Evolutionary conservation across 768 basidiomycete species (phyloP), one percentile per base, ranked within the genome.

Genomic region (Mycena vitilis): DNA sequence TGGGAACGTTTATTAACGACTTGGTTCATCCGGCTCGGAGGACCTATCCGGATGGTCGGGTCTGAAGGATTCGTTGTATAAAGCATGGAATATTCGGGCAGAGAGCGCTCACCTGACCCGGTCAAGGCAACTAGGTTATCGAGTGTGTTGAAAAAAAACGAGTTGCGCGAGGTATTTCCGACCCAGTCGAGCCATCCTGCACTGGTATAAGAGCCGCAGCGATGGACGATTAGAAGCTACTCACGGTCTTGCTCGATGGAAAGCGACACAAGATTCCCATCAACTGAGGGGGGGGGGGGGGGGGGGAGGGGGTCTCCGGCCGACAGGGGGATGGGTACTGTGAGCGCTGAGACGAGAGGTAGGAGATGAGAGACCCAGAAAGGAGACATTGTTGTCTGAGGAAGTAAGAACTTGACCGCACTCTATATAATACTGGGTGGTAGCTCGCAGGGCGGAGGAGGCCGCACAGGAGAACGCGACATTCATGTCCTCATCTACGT

Each of bases 241-340:
- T 60, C 47, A 69, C 88, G 81, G 70, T 92, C 91, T 76, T 90
- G 87, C 72, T 91, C 91, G 62, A 92, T 85, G 37, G 90, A 92
- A 70, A 91, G 85, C 0, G 88, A 89, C 34, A 91, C 71, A 18
- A 90, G 77, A 13, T 85, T 85, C 9, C 82, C 81, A 10, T 80
- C 77, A 2, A 90, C 76, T 2, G 65, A 64, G 10, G 78, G n/a
- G n/a, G n/a, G n/a, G n/a, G n/a, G n/a, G n/a, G n/a, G n/a, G n/a
- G n/a, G n/a, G n/a, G n/a, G n/a, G n/a, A n/a, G 74, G 4, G 87
- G 81, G 48, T 54, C 68, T 5, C 73, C 62, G 1, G 85, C 73
- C 12, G 71, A 63, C 45, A 83, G 68, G 12, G 86, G 81, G 23
- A 90, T 73, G 1, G 82, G 69, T 36, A 89, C 81, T 48, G 80